Evolutionary conservation across 2,329 filamentous ascomycete genomes (phyloP), one percentile per base, ranked within the genome.

Genomic region (Phyllosticta paracitricarpa): DNA sequence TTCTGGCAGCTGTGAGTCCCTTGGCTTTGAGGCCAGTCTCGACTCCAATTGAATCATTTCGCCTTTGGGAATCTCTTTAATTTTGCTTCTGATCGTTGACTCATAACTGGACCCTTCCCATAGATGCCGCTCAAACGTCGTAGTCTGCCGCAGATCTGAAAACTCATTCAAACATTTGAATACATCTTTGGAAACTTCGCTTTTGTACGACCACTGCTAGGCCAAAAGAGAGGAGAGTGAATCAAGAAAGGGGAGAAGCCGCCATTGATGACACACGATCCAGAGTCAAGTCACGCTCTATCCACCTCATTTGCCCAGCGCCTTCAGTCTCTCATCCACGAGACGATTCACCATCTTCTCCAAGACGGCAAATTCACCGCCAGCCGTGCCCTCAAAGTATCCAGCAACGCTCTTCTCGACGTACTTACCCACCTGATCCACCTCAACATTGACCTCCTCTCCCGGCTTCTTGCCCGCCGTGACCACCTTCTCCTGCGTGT

Each of bases 401-500:
- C 87, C 91, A 22, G 86, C 82, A 61, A 97, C 85, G 65, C 89
- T 93, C 84, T 97, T 97, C 79, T 92, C 89, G 1, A 90, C 89
- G 69, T 92, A 92, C 77, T 93, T 93, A 58, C 85, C 85, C 5
- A 88, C 84, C 79, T 96, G 90, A 72, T 97, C 92, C 59, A 96
- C 93, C 79, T 97, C 92, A 40, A 97, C 84, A 70, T 97, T 97
- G 64, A 96, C 89, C 57, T 86, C 83, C 5, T 96, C 90, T 2
- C 92, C 91, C 30, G 82, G 77, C 75, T 83, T 80, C 82, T 97
- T 97, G 58, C 78, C 79, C 2, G 89, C 89, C 65, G 91, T 85
- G 17, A 96, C 88, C 17, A 99, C 87, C 74, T 89, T 89, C 75
- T 93, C 90, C 78, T 97, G 94, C 10, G 94, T 97, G 75, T 99